Percentiles rank a stretch among this genome's conserved stretches.
Evolutionary conservation across 2,329 filamentous ascomycete species (phyloP).

Genomic region (Aureobasidium subglaciale): DNA sequence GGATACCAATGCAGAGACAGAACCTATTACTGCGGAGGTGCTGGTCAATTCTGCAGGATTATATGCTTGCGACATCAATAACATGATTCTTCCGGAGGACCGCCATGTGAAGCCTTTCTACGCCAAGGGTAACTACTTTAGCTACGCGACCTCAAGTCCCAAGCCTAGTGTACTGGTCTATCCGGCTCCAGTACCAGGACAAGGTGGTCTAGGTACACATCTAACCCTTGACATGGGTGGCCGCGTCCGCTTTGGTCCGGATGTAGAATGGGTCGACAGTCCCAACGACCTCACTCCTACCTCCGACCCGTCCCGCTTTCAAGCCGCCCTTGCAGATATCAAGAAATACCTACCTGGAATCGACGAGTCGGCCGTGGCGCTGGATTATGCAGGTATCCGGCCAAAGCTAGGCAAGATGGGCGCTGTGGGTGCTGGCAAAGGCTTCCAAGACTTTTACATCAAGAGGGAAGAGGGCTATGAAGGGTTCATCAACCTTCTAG

Average conservation of each 20-base stretch:
- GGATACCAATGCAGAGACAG: constrained; percentile 18
- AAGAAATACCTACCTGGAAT: constrained; percentile 69
- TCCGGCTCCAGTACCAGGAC: constrained; percentile 74
- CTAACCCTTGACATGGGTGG: constrained; percentile 84
- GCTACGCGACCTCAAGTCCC: constrained; percentile 62
- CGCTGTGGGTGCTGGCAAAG: constrained; percentile 52
- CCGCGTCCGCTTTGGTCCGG: constrained; percentile 82
- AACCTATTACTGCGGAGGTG: constrained; percentile 61
- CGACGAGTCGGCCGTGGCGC: constrained; percentile 55
- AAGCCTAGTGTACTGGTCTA: constrained; percentile 71
- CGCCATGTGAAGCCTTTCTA: constrained; percentile 61
- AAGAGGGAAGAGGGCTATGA: constrained; percentile 65
- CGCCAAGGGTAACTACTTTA: constrained; percentile 95
- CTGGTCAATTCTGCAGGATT: constrained; percentile 84
- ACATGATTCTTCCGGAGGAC: constrained; percentile 62
- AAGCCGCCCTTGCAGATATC: constrained; percentile 66
- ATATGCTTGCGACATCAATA: constrained; percentile 67
- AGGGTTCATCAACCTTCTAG: constrained; percentile 83
- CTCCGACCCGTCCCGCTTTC: constrained; percentile 57
- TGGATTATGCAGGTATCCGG: constrained; percentile 88
- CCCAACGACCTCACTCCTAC: constrained; percentile 56
- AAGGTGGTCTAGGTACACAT: constrained; percentile 83
- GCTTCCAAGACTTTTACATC: constrained; percentile 81
- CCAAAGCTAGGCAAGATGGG: constrained; percentile 68
- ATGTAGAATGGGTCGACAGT: constrained; percentile 82